phyloP scores from a whole-genome alignment of 164 flowering plant genomes.

The Stephania cephalantha region DNA sequence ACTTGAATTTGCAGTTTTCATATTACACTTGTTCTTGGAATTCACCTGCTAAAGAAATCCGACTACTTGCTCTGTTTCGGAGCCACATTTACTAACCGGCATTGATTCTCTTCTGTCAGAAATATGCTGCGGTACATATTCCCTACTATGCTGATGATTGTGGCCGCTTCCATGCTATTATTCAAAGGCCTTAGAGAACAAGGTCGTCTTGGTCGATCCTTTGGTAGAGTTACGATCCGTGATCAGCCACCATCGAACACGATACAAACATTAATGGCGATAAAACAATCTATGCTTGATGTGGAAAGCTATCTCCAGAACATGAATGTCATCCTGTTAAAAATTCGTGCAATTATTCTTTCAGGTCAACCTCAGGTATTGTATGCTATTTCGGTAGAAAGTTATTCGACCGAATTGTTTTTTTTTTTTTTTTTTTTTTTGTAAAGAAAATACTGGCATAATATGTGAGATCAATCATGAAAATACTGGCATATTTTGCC shows the following conservation, averaged over 20 bases:
- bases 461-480: not conserved
- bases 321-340: constrained; percentile 65
- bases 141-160: constrained; percentile 50
- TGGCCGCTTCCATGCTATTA: constrained; percentile 62
- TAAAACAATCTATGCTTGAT: constrained; percentile 83
- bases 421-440: not conserved
- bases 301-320: constrained; percentile 74
- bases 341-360: constrained; percentile 71
- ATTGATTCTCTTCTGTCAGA: constrained; percentile 34
- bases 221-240: constrained; percentile 73
- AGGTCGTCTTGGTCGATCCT: constrained; percentile 85
- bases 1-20: not conserved
- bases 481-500: not conserved
- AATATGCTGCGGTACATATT: constrained; percentile 65
- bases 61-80: not conserved
- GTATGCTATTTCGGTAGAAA: not conserved
- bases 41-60: not conserved
- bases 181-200: constrained; percentile 85
- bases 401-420: not conserved
- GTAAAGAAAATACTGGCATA: not conserved
- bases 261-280: constrained; percentile 79
- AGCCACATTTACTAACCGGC: not conserved
- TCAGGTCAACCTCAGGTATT: constrained; percentile 95
- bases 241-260: constrained; percentile 98
- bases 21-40: not conserved